Evolutionary conservation across 768 basidiomycete genomes (phyloP).

Genomic region (Termitomyces sp.): DNA sequence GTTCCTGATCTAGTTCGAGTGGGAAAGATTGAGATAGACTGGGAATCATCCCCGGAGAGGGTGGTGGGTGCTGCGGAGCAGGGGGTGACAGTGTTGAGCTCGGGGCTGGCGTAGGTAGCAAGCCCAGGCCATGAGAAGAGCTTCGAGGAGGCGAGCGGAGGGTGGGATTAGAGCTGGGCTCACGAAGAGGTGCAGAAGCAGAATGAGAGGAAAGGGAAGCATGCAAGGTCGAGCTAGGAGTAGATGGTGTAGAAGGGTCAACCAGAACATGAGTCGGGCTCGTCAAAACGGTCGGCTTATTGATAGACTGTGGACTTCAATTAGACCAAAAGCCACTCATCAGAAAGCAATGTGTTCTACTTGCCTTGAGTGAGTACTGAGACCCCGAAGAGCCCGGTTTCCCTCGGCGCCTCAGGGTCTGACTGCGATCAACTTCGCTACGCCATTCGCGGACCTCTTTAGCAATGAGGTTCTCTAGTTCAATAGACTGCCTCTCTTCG

Average conservation of each 20-base stretch:
- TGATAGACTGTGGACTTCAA: constrained; percentile 2
- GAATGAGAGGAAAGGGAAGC: constrained; percentile 24
- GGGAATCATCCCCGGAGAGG: constrained; percentile 28
- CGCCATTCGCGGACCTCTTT: constrained; percentile 56
- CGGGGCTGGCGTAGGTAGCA: constrained; percentile 15
- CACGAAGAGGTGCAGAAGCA: constrained; percentile 14
- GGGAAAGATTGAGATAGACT: constrained; percentile 44
- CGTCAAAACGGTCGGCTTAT: constrained; percentile 34
- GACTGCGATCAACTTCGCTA: constrained; percentile 35
- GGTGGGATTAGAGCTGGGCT: constrained; percentile 16
- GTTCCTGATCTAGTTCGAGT: constrained; percentile 41
- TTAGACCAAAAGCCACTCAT: not conserved
- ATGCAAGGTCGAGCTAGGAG: constrained; percentile 24
- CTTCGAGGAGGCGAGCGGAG: constrained; percentile 16
- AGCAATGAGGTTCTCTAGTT: constrained; percentile 53
- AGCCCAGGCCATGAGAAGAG: constrained; percentile 7
- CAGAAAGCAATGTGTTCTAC: constrained; percentile 13
- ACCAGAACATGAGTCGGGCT: constrained; percentile 48
- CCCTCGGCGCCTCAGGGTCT: constrained; percentile 31
- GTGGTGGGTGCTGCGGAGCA: constrained; percentile 10
- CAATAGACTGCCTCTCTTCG: constrained; percentile 30
- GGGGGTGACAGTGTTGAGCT: constrained; percentile 13
- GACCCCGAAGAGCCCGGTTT: constrained; percentile 18
- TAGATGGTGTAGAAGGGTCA: constrained; percentile 30
- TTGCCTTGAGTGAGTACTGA: constrained; percentile 46